Conservation (phyloP, 1,139 yeast genomes). For the Candida mesenterica region DNA sequence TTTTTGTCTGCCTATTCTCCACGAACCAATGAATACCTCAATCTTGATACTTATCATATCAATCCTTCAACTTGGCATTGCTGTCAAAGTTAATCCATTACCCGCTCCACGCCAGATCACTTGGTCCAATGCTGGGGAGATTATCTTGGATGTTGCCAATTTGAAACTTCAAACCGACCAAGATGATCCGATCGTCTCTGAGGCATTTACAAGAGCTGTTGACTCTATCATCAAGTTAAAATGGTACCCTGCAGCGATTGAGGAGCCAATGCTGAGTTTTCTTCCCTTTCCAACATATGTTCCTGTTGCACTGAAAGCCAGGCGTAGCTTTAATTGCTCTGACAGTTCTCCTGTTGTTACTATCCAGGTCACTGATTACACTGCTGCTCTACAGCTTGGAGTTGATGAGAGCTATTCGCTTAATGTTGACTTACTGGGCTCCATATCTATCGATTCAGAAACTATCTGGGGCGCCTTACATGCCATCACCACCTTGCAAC, state of each 20-base stretch:
- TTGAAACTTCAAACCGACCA: constrained; percentile 8
- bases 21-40: not conserved
- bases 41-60: not conserved
- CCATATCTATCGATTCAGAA: constrained; percentile 27
- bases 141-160: constrained; percentile 9
- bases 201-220: constrained; percentile 21
- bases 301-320: not conserved
- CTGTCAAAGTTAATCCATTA: constrained; percentile 21
- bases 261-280: constrained; percentile 15
- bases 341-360: constrained; percentile 8
- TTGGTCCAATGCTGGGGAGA: constrained; percentile 16
- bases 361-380: constrained; percentile 22
- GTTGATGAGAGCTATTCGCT: constrained; percentile 44
- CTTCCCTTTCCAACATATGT: constrained; percentile 14
- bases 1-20: not conserved
- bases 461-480: constrained; percentile 49
- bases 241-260: constrained; percentile 32
- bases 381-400: constrained; percentile 36
- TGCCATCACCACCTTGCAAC: constrained; percentile 46
- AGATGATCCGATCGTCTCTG: constrained; percentile 11
- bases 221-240: constrained; percentile 17
- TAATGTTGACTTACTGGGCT: constrained; percentile 11
- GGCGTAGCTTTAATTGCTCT: no score
- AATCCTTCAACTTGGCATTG: constrained; percentile 5
- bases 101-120: constrained; percentile 22